Base-by-base conservation (phyloP, 176 grass and related monocot species). In the Phragmites australis region DNA sequence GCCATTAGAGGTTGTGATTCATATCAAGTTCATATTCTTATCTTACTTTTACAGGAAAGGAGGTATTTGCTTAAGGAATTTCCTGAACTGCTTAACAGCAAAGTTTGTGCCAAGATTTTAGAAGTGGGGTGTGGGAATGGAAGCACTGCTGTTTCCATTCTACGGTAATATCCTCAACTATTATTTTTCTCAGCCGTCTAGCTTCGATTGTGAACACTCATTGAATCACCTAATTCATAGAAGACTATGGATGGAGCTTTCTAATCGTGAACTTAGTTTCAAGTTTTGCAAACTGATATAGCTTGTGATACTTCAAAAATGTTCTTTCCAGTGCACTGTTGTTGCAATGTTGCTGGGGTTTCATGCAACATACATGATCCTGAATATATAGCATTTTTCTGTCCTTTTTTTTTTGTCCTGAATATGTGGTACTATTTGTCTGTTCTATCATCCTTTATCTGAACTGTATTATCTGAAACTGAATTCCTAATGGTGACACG, bases 71-170 rank as follows among this genome's bases (percentile, higher is more conserved):
- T 93, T 16, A 93, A 93, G 88, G 94, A 97, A 86, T 97, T 97
- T 81, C 88, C 94, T 68, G 91, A 97, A 74, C 85, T 97, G 9
- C n/a, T 80, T 79, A 70, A 52, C 46, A 83, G 49, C 74, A 78
- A 74, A 52, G 74, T 81, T 57, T 71, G 49, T 37, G 62, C 63
- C 61, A 91, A 97, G 50, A 40, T 91, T 83, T 79, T 97, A 66
- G 94, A 97, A 84, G 81, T 97, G n/a, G 94, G 94, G 13, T 93
- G 91, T 75, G 94, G 94, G 57, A 97, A 91, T 87, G 94, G 94
- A 21, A 97, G 94, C 82, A 91, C 91, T 39, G 81, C 45, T 86
- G 76, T 87, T 49, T 85, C 90, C 23, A 78, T 93, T 67, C 32
- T 93, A 74, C 52, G 81, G 90, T 93, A 86, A 84, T 88, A 4